Conservation (phyloP, 305 asterid genomes). For the Stenogyne calaminthoides region DNA sequence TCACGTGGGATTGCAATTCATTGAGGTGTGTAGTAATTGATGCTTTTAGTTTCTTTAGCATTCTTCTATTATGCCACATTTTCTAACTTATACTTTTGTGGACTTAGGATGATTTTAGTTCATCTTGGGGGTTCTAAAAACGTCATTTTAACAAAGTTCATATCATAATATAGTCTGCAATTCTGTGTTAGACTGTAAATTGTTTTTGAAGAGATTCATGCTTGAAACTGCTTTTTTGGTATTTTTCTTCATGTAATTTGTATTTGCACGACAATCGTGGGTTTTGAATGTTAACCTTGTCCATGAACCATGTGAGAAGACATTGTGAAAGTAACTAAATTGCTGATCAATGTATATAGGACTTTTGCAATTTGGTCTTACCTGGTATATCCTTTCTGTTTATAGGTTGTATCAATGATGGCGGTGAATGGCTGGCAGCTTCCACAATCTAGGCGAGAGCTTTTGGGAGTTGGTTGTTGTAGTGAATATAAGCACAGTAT, state of each 20-base stretch:
- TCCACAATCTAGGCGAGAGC: background rate
- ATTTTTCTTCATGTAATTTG: background rate
- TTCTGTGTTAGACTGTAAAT: too few relatives aligned
- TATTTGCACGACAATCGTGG: background rate
- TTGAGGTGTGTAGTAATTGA: slow-evolving; percentile 6
- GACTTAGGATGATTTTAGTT: background rate
- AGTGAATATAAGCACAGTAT: background rate
- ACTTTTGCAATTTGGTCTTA: background rate
- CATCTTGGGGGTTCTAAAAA: background rate
- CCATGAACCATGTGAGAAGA: background rate
- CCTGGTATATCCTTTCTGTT: too few relatives aligned
- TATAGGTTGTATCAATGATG: background rate
- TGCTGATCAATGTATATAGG: too few relatives aligned
- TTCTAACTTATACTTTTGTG: background rate
- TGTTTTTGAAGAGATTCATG: background rate
- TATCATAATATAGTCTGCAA: background rate
- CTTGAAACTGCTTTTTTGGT: background rate
- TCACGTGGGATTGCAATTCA: background rate
- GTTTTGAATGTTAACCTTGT: background rate
- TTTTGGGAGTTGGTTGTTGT: background rate
- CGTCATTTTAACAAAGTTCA: background rate
- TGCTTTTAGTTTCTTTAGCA: background rate
- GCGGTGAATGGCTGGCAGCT: slow-evolving; percentile 1
- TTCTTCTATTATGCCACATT: background rate
- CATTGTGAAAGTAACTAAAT: background rate